Evolutionary conservation across 2,329 filamentous ascomycete genomes (phyloP).

Genomic region (Diaporthe sp.): DNA sequence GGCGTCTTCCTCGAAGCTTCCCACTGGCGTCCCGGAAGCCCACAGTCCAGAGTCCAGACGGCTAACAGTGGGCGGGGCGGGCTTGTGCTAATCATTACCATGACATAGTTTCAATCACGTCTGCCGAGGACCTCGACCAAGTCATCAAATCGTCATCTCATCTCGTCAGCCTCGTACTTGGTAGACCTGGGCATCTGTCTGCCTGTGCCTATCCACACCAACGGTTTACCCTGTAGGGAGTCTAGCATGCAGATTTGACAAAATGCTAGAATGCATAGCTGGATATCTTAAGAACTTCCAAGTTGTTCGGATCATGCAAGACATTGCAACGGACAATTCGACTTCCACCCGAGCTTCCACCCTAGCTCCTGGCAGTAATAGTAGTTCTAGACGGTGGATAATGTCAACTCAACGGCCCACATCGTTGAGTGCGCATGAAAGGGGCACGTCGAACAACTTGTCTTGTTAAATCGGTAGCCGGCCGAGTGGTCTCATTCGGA

Average conservation of each 20-base stretch:
- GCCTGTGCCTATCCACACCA: neutral
- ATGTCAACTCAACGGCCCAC: neutral
- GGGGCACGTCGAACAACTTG: neutral
- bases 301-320: slow-evolving; percentile 14
- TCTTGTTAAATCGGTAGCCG: neutral
- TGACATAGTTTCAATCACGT: slow-evolving; percentile 10
- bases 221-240: neutral
- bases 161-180: neutral
- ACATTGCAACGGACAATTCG: neutral
- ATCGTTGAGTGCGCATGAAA: neutral
- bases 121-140: neutral
- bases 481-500: neutral
- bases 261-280: neutral
- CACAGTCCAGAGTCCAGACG: slow-evolving; percentile 12
- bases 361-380: slow-evolving; percentile 8
- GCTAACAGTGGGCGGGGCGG: slow-evolving; percentile 26
- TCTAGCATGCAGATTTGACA: neutral
- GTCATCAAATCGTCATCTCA: slow-evolving; percentile 16
- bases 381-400: neutral
- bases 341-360: neutral
- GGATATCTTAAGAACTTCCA: neutral
- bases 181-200: neutral
- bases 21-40: neutral
- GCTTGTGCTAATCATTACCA: neutral
- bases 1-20: neutral